Base-by-base conservation (phyloP, 495 filamentous ascomycete species). In the Lepidopterella palustris region DNA sequence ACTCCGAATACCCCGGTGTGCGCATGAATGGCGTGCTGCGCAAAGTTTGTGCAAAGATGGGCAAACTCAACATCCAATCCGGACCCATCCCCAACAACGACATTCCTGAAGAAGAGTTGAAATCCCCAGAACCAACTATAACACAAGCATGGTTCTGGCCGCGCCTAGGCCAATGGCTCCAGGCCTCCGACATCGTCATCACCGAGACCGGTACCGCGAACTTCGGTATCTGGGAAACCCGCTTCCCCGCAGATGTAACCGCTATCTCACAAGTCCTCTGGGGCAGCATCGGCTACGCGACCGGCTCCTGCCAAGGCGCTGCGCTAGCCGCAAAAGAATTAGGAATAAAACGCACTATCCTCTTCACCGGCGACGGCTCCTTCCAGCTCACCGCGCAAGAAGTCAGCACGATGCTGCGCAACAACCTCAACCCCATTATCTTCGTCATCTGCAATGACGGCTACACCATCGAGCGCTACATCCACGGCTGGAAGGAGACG, bases 101-200 rank as follows among this genome's bases (percentile, higher is more conserved):
- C 52, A 78, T 88, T 26, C 75, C 81, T 0, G 69, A 79, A n/a
- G 71, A 72, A 4, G 83, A 86, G 58, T 58, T 65, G 11, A 74
- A 77, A 4, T 73, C 71, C 13, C 53, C 66, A 1, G 72, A 78
- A 25, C 76, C 78, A 26, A 78, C 71, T 6, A 93, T 97, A 63
- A 91, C 80, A 1, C 92, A 96, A 68, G 82, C 82, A 10, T 96
- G 87, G 84, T 79, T 97, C 58, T 97, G 92, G 91, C 88, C 88
- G 0, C 80, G 78, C 49, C 73, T 95, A 52, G 87, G 89, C 9
- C 80, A 87, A 61, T 96, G 87, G 81, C 72, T 96, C 23, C 78
- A 83, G 60, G 77, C 84, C 49, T 77, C 83, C 20, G 92, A 97
- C 65, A 81, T 95, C 52, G 78, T 96, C 40, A 82, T 95, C 47